Percentiles rank a stretch among this genome's conserved stretches.
Evolutionary conservation across 2,329 filamentous ascomycete species (phyloP).

Genomic region (Claviceps purpurea): DNA sequence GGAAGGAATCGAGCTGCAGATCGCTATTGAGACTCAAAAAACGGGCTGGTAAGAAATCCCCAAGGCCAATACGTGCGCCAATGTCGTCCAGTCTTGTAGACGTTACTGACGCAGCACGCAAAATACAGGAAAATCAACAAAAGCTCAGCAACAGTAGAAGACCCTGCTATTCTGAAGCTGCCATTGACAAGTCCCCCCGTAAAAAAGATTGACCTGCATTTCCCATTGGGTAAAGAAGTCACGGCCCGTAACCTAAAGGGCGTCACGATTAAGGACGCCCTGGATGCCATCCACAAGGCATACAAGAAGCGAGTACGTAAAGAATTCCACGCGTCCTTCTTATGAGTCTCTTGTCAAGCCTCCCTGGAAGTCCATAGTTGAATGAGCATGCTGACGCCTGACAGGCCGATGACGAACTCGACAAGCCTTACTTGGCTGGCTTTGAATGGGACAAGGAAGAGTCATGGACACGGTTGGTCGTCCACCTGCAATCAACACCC

Average conservation of each 20-base stretch:
- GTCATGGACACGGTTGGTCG: conserved; percentile 74
- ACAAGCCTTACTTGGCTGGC: conserved; percentile 73
- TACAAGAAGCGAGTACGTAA: conserved; percentile 83
- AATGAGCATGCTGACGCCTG: neutral
- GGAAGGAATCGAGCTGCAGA: conserved; percentile 55
- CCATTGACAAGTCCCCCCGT: conserved; percentile 67
- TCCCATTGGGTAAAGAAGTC: conserved; percentile 76
- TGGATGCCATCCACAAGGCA: conserved; percentile 90
- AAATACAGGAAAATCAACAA: conserved; percentile 78
- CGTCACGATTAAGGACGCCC: conserved; percentile 91
- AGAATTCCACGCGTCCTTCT: too few species aligned
- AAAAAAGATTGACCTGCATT: conserved; percentile 89
- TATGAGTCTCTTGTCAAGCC: too few species aligned
- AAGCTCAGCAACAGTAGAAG: conserved; percentile 63
- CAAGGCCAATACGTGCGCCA: too few species aligned
- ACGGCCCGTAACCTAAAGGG: conserved; percentile 85
- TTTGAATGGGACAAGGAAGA: conserved; percentile 96
- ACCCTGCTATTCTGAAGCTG: conserved; percentile 73
- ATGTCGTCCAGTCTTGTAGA: neutral
- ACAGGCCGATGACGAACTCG: conserved; percentile 82
- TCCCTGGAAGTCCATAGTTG: too few species aligned
- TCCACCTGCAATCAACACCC: conserved; percentile 67
- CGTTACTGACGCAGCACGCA: neutral
- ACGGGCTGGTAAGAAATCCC: conserved; percentile 61
- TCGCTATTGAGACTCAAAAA: conserved; percentile 73